Base-by-base conservation (phyloP, 2,329 filamentous ascomycete species). In the Hypoxylon sp. region DNA sequence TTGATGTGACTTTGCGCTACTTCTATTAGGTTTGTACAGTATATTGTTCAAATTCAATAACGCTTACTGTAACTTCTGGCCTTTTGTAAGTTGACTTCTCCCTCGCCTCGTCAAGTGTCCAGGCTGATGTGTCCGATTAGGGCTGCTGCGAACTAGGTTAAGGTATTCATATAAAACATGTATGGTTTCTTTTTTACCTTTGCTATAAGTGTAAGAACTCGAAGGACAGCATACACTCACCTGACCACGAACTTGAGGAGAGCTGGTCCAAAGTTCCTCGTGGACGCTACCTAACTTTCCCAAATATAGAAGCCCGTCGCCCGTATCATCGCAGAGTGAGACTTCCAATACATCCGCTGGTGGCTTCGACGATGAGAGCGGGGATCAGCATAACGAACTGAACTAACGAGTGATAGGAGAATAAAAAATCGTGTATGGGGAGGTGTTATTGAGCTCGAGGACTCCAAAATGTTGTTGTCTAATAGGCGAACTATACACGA, bases 141-240 rank as follows among this genome's bases (percentile, higher is more conserved):
- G 27, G 1, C 16, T 25, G 5, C 12, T 14, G 45, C 7, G 48
- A 34, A 9, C 21, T 46, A 25, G n/a, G n/a, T n/a, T n/a, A n/a
- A 23, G 9, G 11, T 51, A 59, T n/a, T 6, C 23, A 2, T 61
- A 55, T 14, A 52, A 23, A 27, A 39, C 41, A 5, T 62, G 63
- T 47, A 5, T 8, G 11, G 23, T 30, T 14, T 63, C 25, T 3
- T 27, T 6, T 66, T n/a, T 3, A 16, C 30, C n/a, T 63, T 4
- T 63, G 59, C 45, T 63, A 55, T 27, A 66, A 66, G 12, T 66
- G 59, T 29, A 63, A 56, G 32, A 43, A 25, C 2, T 39, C 34
- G 12, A 63, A 46, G 30, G 41, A 63, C 14, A 51, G 32, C 1
- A 51, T 56, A 32, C 60, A 63, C n/a, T 29, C 43, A 2, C 29